phyloP scores from a whole-genome alignment of 1,139 yeast species.

The Pichia sp. region DNA sequence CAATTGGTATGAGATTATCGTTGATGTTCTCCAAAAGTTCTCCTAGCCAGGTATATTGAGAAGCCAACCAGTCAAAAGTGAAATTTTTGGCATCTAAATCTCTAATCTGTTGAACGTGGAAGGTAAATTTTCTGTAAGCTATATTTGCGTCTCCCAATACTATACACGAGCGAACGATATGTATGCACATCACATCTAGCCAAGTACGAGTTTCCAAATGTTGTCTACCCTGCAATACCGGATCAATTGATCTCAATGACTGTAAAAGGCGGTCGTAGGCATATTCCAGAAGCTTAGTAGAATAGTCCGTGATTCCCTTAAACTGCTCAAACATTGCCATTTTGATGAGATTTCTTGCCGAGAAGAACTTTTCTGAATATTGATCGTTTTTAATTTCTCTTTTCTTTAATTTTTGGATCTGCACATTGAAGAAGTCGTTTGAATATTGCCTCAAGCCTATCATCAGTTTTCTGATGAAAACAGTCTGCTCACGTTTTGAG shows the following conservation, averaged over 20 bases:
- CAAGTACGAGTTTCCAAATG: constrained; percentile 47
- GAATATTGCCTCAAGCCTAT: constrained; percentile 37
- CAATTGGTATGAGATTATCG: constrained; percentile 38
- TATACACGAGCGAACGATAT: constrained; percentile 58
- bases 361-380: constrained; percentile 34
- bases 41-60: constrained; percentile 53
- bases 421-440: constrained; percentile 39
- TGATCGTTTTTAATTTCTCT: constrained; percentile 25
- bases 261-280: constrained; percentile 15
- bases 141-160: constrained; percentile 56
- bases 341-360: constrained; percentile 48
- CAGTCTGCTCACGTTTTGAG: constrained; percentile 13
- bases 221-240: constrained; percentile 13
- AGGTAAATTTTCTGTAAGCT: constrained; percentile 60
- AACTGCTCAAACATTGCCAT: constrained; percentile 46
- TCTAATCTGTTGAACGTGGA: constrained; percentile 41
- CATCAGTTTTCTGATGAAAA: constrained; percentile 16
- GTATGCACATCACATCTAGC: constrained; percentile 59
- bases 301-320: constrained; percentile 42
- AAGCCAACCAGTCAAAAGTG: constrained; percentile 39
- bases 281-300: constrained; percentile 39
- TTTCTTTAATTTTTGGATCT: constrained; percentile 38
- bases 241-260: constrained; percentile 4
- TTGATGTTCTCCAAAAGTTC: constrained; percentile 49
- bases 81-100: constrained; percentile 9